A percentile compares a stretch with the other conserved stretches of the same genome.
Conservation (phyloP, 2,329 filamentous ascomycete genomes). For the Arthrobotrys megalospora region DNA sequence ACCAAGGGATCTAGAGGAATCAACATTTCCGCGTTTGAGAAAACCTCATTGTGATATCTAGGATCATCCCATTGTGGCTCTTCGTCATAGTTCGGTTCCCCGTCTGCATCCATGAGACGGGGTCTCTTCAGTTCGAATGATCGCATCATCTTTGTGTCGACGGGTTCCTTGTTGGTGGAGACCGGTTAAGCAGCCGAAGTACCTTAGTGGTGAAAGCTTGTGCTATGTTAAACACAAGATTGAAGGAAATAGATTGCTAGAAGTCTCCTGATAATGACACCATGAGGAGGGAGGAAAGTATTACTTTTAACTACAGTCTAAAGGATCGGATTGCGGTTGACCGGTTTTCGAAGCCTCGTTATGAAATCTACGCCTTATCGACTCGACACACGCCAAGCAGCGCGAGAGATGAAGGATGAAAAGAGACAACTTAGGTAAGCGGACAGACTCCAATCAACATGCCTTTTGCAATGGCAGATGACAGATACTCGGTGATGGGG, state of each 20-base stretch:
- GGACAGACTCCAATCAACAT: neutral
- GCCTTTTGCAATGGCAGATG: neutral
- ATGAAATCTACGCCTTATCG: neutral
- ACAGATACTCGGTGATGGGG: neutral
- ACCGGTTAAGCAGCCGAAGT: neutral
- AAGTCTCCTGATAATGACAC: slow-evolving; percentile 2
- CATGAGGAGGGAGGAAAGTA: neutral
- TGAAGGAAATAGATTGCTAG: neutral
- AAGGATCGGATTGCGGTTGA: neutral
- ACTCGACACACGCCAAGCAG: neutral
- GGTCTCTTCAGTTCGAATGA: neutral
- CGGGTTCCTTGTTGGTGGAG: too few relatives aligned
- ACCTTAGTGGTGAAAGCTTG: neutral
- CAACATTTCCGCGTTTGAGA: neutral
- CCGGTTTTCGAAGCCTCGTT: neutral
- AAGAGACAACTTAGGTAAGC: neutral
- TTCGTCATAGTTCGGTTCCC: neutral
- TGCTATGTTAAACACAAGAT: neutral
- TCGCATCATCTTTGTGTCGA: neutral
- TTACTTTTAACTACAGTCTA: neutral
- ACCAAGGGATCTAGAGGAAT: neutral
- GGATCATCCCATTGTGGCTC: slow-evolving; percentile 9
- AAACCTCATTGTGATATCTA: neutral
- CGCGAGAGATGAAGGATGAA: neutral
- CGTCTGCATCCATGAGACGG: slow-evolving; percentile 5